Conservation (phyloP, 1,284 basidiomycete species). For the Sanghuangporus baumii region DNA sequence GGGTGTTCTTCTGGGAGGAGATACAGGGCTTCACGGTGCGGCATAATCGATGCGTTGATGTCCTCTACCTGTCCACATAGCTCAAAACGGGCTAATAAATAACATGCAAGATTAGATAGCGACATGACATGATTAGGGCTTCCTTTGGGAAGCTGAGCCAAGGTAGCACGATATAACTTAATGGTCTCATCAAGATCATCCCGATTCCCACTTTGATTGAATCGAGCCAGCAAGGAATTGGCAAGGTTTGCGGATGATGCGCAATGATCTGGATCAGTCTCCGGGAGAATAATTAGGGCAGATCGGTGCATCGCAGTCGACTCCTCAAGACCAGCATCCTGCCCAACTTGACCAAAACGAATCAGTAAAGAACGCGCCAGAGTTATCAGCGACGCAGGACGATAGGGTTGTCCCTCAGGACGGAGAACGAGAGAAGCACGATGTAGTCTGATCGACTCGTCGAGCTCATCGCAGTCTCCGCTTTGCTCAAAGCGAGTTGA, state of each 20-base stretch:
- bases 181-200: neutral
- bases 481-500: constrained; percentile 9
- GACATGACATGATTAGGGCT: neutral
- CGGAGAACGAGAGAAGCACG: neutral
- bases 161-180: neutral
- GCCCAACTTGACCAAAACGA: neutral
- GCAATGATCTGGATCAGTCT: neutral
- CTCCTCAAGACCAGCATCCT: neutral
- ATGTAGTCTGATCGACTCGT: neutral
- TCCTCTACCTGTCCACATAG: neutral
- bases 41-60: neutral
- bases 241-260: neutral
- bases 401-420: neutral
- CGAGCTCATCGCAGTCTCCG: constrained; percentile 18
- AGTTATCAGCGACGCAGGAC: neutral
- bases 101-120: neutral
- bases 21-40: neutral
- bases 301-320: neutral
- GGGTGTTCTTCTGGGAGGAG: neutral
- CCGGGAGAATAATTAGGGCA: neutral
- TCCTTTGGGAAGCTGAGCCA: neutral
- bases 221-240: neutral
- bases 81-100: neutral
- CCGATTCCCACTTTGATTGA: neutral
- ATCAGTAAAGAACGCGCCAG: neutral